These are phyloP conservation scores for Sarcocystis neurona DNA, from an alignment of 169 alveolate species.

Conservation along the genomic window DNA sequence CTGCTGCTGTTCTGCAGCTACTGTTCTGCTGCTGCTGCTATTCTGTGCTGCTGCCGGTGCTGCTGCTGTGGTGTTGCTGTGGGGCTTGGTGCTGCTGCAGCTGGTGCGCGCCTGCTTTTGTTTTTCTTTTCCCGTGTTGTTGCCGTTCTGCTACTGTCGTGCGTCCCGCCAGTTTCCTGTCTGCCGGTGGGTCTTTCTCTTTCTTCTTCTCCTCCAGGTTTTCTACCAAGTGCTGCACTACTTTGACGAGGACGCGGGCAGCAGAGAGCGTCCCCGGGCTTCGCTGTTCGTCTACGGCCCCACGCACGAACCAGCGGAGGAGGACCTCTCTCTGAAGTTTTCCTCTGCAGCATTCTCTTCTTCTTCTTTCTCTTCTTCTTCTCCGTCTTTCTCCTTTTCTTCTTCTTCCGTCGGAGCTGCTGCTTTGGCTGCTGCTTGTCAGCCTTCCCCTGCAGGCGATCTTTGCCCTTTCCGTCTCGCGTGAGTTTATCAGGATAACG, in stretches of 20 bases:
- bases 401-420: background rate
- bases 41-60: no score
- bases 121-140: background rate
- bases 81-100: no score
- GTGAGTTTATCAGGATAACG: background rate
- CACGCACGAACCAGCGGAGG: conserved; percentile 11
- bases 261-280: background rate
- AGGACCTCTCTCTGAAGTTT: conserved; percentile 7
- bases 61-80: no score
- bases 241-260: conserved; percentile 19
- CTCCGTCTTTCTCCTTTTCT: background rate
- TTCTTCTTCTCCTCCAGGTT: background rate
- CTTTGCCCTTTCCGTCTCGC: background rate
- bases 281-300: conserved; percentile 37
- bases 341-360: background rate
- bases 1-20: no score
- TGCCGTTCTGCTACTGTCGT: background rate
- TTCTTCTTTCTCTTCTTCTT: background rate
- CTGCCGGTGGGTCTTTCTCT: background rate
- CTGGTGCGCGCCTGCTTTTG: background rate
- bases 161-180: background rate
- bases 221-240: background rate
- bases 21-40: no score
- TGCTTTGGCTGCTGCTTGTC: no score
- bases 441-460: background rate